Evolutionary conservation across 352 stramenopile species (phyloP).

Genomic region (Peronospora belbahrii): DNA sequence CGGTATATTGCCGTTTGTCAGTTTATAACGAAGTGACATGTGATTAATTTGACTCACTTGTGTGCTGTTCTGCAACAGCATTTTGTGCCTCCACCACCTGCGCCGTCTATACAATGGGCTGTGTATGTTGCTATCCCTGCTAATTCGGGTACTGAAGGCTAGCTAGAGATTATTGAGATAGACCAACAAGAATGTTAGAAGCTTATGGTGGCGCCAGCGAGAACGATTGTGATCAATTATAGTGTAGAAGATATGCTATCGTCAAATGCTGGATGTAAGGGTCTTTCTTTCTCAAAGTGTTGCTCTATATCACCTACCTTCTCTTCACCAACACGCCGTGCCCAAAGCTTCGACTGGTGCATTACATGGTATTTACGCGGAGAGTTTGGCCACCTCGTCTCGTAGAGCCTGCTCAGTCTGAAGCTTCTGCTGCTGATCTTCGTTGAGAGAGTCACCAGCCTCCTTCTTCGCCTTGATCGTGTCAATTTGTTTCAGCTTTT

Average conservation of each 20-base stretch:
- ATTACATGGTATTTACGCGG: slow-evolving; percentile 17
- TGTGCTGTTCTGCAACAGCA: slow-evolving; percentile 21
- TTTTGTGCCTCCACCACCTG: slow-evolving; percentile 32
- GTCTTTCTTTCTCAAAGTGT: neutral
- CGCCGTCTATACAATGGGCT: slow-evolving; percentile 26
- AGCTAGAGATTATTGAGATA: neutral
- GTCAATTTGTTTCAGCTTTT: slow-evolving; percentile 87
- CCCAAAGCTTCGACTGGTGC: slow-evolving; percentile 4
- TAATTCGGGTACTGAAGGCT: neutral
- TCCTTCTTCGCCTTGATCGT: slow-evolving; percentile 72
- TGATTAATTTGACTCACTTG: slow-evolving; percentile 1
- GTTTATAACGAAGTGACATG: neutral
- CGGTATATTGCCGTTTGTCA: slow-evolving; percentile 15
- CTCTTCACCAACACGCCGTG: neutral
- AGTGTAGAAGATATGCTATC: neutral
- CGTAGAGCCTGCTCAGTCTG: slow-evolving; percentile 51
- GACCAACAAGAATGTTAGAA: neutral
- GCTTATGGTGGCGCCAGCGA: neutral
- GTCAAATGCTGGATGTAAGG: slow-evolving; percentile 2
- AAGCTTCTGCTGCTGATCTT: slow-evolving; percentile 77
- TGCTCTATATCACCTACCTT: slow-evolving; percentile 7
- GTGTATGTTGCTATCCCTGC: slow-evolving; percentile 1
- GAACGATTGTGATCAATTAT: slow-evolving; percentile 4
- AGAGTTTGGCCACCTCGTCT: slow-evolving; percentile 59
- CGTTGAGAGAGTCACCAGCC: slow-evolving; percentile 65